Percentiles rank a stretch among this genome's conserved stretches.
These are phyloP conservation scores for Phytophthora pini DNA, from an alignment of 352 stramenopile genomes.

Conservation along the genomic window DNA sequence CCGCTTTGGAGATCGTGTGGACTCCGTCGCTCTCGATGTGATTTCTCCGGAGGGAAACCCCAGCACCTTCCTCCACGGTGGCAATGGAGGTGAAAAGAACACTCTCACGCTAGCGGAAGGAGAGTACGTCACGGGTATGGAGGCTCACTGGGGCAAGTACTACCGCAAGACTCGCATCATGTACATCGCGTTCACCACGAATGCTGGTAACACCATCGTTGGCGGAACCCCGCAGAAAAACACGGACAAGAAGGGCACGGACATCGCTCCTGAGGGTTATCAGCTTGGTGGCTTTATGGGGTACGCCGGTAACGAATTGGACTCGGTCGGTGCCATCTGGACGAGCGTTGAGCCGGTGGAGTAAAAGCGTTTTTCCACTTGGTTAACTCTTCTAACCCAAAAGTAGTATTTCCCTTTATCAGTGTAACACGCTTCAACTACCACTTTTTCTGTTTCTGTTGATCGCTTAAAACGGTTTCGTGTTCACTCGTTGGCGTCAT, in stretches of 20 bases:
- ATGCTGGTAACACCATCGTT: background rate
- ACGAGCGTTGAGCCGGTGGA: slow-evolving; percentile 2
- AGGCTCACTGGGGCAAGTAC: slow-evolving; percentile 1
- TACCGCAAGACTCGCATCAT: background rate
- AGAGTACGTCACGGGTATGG: slow-evolving; percentile 2
- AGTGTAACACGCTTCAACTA: no score
- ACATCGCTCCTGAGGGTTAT: background rate
- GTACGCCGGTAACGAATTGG: background rate
- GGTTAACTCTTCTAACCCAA: no score
- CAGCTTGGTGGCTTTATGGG: slow-evolving; percentile 6
- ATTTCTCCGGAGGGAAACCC: background rate
- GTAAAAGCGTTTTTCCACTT: background rate
- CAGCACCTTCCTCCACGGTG: background rate
- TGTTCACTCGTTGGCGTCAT: no score
- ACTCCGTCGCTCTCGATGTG: background rate
- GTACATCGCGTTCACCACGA: slow-evolving; percentile 9
- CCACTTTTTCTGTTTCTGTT: no score
- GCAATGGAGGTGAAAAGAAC: background rate
- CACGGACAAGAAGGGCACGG: background rate
- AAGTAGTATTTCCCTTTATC: no score
- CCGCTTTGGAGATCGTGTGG: background rate
- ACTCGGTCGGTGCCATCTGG: slow-evolving; percentile 2
- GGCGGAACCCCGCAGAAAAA: background rate
- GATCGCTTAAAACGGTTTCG: no score
- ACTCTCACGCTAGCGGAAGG: background rate